Percentiles rank a stretch among this genome's conserved stretches.
Evolutionary conservation across 148 eudicot genomes (phyloP).

Genomic region (Camellia japonica): DNA sequence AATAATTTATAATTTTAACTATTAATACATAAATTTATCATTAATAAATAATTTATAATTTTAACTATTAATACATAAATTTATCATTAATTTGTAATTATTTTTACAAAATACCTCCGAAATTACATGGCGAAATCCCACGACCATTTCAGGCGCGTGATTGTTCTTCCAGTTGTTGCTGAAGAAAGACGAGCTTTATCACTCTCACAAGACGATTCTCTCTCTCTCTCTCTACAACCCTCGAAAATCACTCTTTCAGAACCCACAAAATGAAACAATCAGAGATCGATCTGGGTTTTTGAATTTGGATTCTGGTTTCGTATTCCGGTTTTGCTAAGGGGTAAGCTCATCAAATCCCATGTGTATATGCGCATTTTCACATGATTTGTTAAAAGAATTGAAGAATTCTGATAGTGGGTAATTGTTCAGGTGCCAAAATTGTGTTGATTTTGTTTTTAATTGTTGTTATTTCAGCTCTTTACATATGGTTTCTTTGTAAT

Average conservation of each 20-base stretch:
- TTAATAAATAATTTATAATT: too few species aligned
- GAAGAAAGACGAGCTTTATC: too few species aligned
- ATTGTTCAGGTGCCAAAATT: not conserved
- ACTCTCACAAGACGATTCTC: too few species aligned
- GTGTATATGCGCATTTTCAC: not conserved
- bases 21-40: too few species aligned
- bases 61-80: too few species aligned
- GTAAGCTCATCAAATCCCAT: not conserved
- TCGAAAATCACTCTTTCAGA: not conserved
- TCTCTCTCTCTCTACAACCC: too few species aligned
- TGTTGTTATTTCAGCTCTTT: not conserved
- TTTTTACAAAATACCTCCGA: too few species aligned
- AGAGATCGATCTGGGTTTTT: constrained; percentile 1
- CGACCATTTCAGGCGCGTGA: too few species aligned
- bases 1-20: too few species aligned
- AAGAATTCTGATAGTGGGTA: not conserved
- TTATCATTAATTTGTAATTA: too few species aligned
- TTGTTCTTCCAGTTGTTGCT: too few species aligned
- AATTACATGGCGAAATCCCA: too few species aligned
- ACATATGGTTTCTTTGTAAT: not conserved
- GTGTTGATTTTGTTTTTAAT: not conserved
- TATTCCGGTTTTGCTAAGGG: not conserved
- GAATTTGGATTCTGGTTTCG: not conserved
- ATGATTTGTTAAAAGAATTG: not conserved
- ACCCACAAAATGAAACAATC: not conserved